Percentiles rank a stretch among this genome's conserved stretches.
These are phyloP conservation scores for Pichia ethanolica DNA, from an alignment of 805 yeast species.

Conservation along the genomic window DNA sequence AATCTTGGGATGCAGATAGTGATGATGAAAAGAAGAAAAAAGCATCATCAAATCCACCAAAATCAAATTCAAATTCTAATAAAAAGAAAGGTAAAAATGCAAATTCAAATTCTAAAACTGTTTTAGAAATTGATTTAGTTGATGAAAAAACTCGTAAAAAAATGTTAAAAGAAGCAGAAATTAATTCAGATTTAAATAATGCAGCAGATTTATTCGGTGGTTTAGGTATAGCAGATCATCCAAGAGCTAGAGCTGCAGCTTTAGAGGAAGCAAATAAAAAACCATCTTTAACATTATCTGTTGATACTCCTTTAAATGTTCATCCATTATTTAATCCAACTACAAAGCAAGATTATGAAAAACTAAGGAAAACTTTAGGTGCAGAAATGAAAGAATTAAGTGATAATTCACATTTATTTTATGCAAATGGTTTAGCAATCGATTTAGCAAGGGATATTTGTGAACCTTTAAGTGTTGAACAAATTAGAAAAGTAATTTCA, in stretches of 20 bases:
- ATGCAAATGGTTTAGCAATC: slow-evolving; percentile 68
- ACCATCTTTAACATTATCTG: slow-evolving; percentile 32
- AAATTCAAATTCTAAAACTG: slow-evolving; percentile 19
- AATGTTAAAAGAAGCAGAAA: slow-evolving; percentile 69
- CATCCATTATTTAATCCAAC: slow-evolving; percentile 85
- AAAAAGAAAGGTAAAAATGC: slow-evolving; percentile 35
- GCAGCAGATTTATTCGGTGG: slow-evolving; percentile 91
- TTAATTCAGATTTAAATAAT: slow-evolving; percentile 79
- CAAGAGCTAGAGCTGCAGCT: slow-evolving; percentile 36
- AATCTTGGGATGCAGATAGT: slow-evolving; percentile 82
- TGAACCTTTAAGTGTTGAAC: slow-evolving; percentile 75
- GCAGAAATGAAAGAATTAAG: slow-evolving; percentile 55
- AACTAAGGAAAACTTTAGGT: slow-evolving; percentile 63
- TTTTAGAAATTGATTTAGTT: slow-evolving; percentile 55
- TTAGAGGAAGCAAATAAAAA: slow-evolving; percentile 19
- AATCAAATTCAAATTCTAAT: slow-evolving; percentile 24
- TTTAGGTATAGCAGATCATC: slow-evolving; percentile 49
- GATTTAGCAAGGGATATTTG: slow-evolving; percentile 82
- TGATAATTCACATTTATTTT: slow-evolving; percentile 55
- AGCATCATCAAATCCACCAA: slow-evolving; percentile 7
- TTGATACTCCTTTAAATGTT: slow-evolving; percentile 57
- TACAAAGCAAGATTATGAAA: slow-evolving; percentile 71
- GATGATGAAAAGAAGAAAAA: slow-evolving; percentile 44
- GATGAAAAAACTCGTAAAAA: slow-evolving; percentile 72
- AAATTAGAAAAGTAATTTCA: slow-evolving; percentile 75